Evolutionary conservation across 192 early-diverging fungal genomes (phyloP), one percentile per base, ranked within the genome.

Genomic region (Backusella westeae): DNA sequence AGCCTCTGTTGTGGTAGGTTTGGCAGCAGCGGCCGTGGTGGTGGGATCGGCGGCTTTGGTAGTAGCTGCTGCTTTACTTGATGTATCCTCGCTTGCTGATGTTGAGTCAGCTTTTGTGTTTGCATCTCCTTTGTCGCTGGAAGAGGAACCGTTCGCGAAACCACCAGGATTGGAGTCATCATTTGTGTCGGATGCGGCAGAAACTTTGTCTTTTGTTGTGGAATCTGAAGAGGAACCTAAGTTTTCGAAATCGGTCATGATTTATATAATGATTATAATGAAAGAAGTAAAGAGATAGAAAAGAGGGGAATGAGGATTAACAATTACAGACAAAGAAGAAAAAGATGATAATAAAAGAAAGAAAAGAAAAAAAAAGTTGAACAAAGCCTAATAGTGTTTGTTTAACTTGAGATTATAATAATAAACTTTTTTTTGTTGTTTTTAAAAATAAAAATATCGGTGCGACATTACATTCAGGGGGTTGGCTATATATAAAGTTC

Each of bases 381-480:
- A 21, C 46, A 49, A n/a, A 29, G 56, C 23, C 56, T 63, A 63
- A 63, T 63, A 63, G 23, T 63, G 38, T 63, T 63, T 63, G 56
- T 29, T 63, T 29, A 29, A 63, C 56, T 29, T 63, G 9, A 63
- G 12, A 63, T 49, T 49, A 12, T 29, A 63, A 63, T 63, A 63
- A 63, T 63, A 63, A 63, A 63, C 56, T 63, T 63, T 63, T 56
- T 49, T 49, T 49, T 49, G 15, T 49, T 49, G 46, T 49, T 49
- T 63, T 63, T 23, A 63, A 63, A 63, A 63, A 59, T 23, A 59
- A 59, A 59, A 59, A 63, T 21, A 63, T 29, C 9, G 8, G 56
- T 63, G 26, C 21, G 56, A 63, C 56, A 63, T 63, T 63, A 63
- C 56, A 63, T 63, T 63, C 56, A 63, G 56, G 56, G 56, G 56